Base-by-base conservation (phyloP, 441 rosid genomes). In the Mallotus repandus region DNA sequence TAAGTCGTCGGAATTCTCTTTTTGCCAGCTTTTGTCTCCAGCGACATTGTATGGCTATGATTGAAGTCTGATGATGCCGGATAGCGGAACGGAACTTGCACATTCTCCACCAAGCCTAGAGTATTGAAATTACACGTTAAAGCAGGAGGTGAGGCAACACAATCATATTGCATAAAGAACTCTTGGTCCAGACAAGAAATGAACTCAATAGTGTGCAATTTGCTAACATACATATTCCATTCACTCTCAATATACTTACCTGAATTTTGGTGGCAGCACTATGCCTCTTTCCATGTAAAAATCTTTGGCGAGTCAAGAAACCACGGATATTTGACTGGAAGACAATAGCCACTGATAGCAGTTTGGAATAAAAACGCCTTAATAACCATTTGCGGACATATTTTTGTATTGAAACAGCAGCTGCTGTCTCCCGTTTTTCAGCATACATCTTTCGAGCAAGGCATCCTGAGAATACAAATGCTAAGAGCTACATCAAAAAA, bases 1-100 rank as follows among this genome's bases (percentile, higher is more conserved):
- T 91, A 81, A 88, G 97, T 87, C 85, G 88, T 71, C 89, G 86
- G 45, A 93, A 78, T 76, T 88, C 96, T 84, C 97, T 81, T 85
- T 85, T 91, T 43, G 99, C 98, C 79, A 89, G 83, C 79, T 90
- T 96, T 85, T 84, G 88, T 83, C 93, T 93, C 98, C 98, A 96
- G 53, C 77, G 86, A 79, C 99, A 90, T 79, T 96, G 98, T 78
- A 96, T 79, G 55, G 96, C 92, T 77, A 88, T 86, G 69, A 96
- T 86, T 76, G 85, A 89, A 79, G 85, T 81, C 76, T 83, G 92
- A 80, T 69, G 84, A 76, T 76, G 84, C 63, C 77, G 88, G 63
- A 89, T 81, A 71, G 91, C 97, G 71, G 84, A 76, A 69, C 85
- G 95, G 84, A 88, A 85, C 82, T 86, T 90, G 88, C 62, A 79